Base-by-base conservation (phyloP, 169 alveolate genomes). In the Plasmodium cynomolgi region DNA sequence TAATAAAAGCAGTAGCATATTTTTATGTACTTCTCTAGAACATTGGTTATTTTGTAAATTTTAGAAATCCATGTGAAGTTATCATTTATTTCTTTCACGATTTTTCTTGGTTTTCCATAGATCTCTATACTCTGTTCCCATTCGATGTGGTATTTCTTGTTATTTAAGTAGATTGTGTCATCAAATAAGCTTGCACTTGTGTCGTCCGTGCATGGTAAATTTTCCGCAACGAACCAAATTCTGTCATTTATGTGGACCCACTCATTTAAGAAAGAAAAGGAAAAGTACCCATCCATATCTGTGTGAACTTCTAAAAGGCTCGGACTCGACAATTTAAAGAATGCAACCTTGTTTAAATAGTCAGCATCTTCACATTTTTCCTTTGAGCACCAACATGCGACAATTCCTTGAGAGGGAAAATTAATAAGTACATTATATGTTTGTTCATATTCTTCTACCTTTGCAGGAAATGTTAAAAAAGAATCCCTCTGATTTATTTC, bases 1-100 rank as follows among this genome's bases (percentile, higher is more conserved):
- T 80, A 81, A 56, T 62, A 81, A 33, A 90, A 90, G 29, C 94
- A 90, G 15, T 90, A 90, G 83, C 94, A 90, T 79, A 90, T 90
- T 79, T 90, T 90, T 37, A 90, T 33, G 47, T 86, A 39, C 20
- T 81, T 71, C n/a, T 62, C 91, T 44, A 80, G 58, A 20, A 29
- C 17, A 41, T 62, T 90, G 29, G 31, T 80, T 41, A 90, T 81
- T 74, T 58, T 90, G 33, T 90, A 90, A 62, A 23, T 90, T 90
- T 90, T 47, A 62, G 94, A 90, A 81, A 81, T 74, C 94, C 94
- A 90, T 0, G 75, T 90, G 47, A 58, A 77, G 5, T 62, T 71
- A 54, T 79, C 84, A 81, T 90, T 62, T 79, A 90, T 80, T 37
- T 50, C 91, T 71, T 81, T 90, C 4, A 34, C 73, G 37, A 86